These are phyloP conservation scores for Citrus inodora DNA, from an alignment of 345 rosid species.

Conservation along the genomic window DNA sequence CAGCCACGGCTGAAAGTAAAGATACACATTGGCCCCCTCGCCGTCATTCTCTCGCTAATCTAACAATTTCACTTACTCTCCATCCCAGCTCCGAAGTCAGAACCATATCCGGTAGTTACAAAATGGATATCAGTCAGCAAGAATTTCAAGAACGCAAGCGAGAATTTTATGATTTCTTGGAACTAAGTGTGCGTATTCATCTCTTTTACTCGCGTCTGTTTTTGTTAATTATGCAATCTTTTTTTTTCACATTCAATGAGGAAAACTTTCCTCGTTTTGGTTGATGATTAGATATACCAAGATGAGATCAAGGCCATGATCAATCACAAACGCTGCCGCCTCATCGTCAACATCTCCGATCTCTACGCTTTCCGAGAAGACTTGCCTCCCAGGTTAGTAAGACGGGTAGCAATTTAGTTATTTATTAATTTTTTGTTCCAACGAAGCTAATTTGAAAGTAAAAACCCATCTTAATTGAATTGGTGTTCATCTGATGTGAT, in stretches of 20 bases:
- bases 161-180: constrained; percentile 70
- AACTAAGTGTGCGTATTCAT: constrained; percentile 47
- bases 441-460: not conserved
- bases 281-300: constrained; percentile 48
- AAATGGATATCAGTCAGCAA: constrained; percentile 68
- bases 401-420: not conserved
- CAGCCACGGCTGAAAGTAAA: not conserved
- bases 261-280: not conserved
- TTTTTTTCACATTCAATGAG: too few relatives aligned
- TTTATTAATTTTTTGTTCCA: not conserved
- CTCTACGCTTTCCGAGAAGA: constrained; percentile 64
- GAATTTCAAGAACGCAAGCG: constrained; percentile 70
- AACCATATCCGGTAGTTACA: not conserved
- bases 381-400: constrained; percentile 56
- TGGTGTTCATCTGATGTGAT: not conserved
- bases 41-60: constrained; percentile 5
- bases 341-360: constrained; percentile 85
- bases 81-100: not conserved
- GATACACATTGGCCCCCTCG: not conserved
- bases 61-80: constrained; percentile 1
- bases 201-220: not conserved
- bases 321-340: constrained; percentile 86
- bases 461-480: not conserved
- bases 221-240: not conserved
- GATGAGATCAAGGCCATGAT: constrained; percentile 85